Evolutionary conservation across 2,329 filamentous ascomycete genomes (phyloP).

Genomic region (Lojkania enalia): DNA sequence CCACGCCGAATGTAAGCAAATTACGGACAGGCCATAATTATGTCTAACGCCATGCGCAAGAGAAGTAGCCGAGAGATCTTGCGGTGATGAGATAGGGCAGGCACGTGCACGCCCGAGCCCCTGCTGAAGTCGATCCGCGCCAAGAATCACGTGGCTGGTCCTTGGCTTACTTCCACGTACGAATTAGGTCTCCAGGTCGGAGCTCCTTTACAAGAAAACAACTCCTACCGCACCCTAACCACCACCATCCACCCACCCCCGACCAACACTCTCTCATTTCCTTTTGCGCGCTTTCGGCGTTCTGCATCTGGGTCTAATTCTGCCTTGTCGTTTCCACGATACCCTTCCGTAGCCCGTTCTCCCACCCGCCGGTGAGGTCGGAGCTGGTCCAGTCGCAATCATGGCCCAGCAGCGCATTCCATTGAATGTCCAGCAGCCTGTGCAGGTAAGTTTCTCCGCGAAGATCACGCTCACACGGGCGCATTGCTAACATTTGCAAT

Average conservation of each 20-base stretch:
- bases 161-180: slow-evolving; percentile 6
- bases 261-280: slow-evolving; percentile 40
- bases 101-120: too few species aligned
- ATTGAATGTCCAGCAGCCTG: slow-evolving; percentile 76
- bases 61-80: too few species aligned
- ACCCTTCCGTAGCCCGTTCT: slow-evolving; percentile 35
- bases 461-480: slow-evolving; percentile 3
- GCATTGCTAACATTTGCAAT: slow-evolving; percentile 35
- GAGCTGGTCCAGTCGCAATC: slow-evolving; percentile 46
- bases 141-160: background rate
- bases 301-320: slow-evolving; percentile 43
- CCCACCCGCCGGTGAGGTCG: slow-evolving; percentile 43
- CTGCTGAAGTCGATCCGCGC: background rate
- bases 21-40: too few species aligned
- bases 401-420: slow-evolving; percentile 82
- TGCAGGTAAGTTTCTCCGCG: slow-evolving; percentile 62
- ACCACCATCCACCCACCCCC: slow-evolving; percentile 25
- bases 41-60: too few species aligned
- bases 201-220: slow-evolving; percentile 21
- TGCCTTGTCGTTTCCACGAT: slow-evolving; percentile 36
- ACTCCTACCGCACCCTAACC: slow-evolving; percentile 25
- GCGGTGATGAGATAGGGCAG: too few species aligned
- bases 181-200: slow-evolving; percentile 2
- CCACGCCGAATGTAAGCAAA: too few species aligned
- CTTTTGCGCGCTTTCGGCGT: slow-evolving; percentile 44